Percentiles rank a stretch among this genome's conserved stretches.
These are phyloP conservation scores for Solanum okadae DNA, from an alignment of 257 asterid species.

Conservation along the genomic window DNA sequence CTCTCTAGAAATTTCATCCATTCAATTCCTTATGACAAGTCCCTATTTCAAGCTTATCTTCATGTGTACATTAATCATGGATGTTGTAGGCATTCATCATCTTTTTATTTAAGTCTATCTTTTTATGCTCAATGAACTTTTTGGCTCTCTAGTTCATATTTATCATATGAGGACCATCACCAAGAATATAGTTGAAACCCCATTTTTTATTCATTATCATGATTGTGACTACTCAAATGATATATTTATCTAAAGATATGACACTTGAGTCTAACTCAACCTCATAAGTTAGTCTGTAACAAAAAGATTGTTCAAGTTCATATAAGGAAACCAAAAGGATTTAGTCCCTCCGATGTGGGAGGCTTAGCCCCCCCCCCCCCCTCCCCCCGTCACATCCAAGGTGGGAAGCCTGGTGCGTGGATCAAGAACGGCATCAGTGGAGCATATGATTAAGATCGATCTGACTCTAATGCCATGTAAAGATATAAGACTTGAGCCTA, in stretches of 20 bases:
- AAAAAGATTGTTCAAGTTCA: neutral
- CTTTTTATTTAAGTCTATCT: neutral
- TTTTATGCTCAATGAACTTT: neutral
- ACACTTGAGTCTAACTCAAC: neutral
- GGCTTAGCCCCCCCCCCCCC: neutral
- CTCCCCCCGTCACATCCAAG: neutral
- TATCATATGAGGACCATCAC: neutral
- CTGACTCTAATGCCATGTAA: neutral
- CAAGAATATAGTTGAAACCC: neutral
- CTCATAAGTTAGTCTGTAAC: accelerated
- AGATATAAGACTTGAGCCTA: neutral
- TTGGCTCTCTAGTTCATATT: neutral
- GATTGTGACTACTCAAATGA: neutral
- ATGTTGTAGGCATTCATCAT: neutral
- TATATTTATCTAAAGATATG: neutral
- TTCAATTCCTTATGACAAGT: neutral
- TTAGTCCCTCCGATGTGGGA: neutral
- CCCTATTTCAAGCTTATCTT: neutral
- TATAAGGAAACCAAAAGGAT: too few relatives aligned
- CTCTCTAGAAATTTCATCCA: neutral
- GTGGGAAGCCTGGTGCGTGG: neutral
- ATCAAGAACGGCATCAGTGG: neutral
- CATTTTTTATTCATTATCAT: neutral
- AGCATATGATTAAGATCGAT: neutral
- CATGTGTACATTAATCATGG: neutral